Conservation (phyloP, 495 filamentous ascomycete species). For the Annulohypoxylon moriforme region DNA sequence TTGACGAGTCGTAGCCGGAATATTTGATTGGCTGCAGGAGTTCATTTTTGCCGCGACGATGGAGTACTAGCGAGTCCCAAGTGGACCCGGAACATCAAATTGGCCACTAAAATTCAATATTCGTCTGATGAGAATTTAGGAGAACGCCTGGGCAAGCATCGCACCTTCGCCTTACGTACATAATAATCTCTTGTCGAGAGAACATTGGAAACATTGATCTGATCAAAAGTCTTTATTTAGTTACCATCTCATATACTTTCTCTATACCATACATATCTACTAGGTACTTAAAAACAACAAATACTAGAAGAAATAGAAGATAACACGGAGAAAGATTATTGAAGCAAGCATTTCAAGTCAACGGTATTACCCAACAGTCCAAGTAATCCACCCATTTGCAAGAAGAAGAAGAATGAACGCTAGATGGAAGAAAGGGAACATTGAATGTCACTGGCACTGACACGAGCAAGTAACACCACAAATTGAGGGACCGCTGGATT, state of each 20-base stretch:
- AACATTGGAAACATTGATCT: not conserved
- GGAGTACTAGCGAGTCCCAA: slow-evolving; percentile 23
- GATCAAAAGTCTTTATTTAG: not conserved
- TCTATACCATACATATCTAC: no score
- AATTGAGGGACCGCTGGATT: not conserved
- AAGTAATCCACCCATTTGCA: not conserved
- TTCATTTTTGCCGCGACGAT: slow-evolving; percentile 41
- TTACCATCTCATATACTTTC: no score
- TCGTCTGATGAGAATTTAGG: slow-evolving; percentile 25
- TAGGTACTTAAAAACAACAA: no score
- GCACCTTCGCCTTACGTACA: slow-evolving; percentile 8
- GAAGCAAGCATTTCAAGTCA: not conserved
- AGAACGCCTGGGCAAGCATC: slow-evolving; percentile 4
- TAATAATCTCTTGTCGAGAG: not conserved
- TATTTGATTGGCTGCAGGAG: slow-evolving; percentile 27
- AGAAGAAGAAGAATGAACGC: not conserved
- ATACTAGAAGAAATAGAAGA: not conserved
- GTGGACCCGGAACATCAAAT: slow-evolving; percentile 32
- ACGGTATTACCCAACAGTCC: no score
- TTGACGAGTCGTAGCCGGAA: not conserved
- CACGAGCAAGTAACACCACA: not conserved
- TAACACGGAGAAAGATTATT: not conserved
- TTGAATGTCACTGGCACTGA: not conserved
- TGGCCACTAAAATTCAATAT: slow-evolving; percentile 31
- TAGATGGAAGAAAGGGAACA: not conserved